Percentiles rank a stretch among this genome's conserved stretches.
Evolutionary conservation across 306 rosid species (phyloP).

Genomic region (Gillenia trifoliata): DNA sequence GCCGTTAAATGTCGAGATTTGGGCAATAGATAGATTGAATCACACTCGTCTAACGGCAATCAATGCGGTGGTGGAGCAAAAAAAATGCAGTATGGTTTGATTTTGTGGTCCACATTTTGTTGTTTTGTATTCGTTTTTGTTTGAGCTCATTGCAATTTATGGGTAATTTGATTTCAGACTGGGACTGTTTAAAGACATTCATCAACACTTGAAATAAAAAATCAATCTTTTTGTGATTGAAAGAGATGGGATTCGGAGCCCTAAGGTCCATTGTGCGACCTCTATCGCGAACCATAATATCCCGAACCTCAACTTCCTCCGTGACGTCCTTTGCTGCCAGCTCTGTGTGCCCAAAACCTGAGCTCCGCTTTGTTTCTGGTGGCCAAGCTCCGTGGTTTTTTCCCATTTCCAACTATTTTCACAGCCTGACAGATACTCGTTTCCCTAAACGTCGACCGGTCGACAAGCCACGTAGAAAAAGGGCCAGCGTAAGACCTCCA

Average conservation of each 20-base stretch:
- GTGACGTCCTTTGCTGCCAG: conserved; percentile 16
- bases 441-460: conserved; percentile 75
- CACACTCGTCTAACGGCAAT: too few relatives aligned
- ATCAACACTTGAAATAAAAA: neutral
- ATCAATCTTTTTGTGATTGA: neutral
- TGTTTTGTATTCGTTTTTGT: neutral
- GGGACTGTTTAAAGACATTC: neutral
- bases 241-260: conserved; percentile 55
- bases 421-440: conserved; percentile 81
- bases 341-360: conserved; percentile 18
- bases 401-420: conserved; percentile 41
- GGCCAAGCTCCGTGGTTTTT: conserved; percentile 41
- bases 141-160: neutral
- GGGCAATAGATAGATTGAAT: too few relatives aligned
- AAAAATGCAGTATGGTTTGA: neutral
- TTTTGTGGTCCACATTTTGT: neutral
- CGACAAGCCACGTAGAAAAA: conserved; percentile 63
- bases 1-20: neutral
- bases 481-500: conserved; percentile 66
- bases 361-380: conserved; percentile 11
- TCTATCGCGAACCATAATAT: conserved; percentile 34
- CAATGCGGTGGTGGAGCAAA: too few relatives aligned
- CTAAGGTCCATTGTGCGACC: conserved; percentile 52
- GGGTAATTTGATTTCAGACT: neutral
- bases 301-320: conserved; percentile 10